These are phyloP conservation scores for Hibiscus syriacus DNA, from an alignment of 345 rosid genomes.

Conservation along the genomic window DNA sequence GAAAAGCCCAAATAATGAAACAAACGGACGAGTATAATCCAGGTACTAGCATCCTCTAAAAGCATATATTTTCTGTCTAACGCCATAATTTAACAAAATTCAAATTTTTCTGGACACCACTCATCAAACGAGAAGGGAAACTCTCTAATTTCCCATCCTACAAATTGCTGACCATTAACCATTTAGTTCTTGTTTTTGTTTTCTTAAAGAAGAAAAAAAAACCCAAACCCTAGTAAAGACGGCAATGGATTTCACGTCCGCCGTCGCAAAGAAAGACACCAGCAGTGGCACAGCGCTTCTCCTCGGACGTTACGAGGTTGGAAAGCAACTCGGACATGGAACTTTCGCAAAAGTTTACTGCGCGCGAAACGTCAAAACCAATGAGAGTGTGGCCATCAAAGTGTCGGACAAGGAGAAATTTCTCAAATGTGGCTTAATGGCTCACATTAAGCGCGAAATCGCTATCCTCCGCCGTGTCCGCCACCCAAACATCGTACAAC, in stretches of 20 bases:
- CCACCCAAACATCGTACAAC: slow-evolving; percentile 73
- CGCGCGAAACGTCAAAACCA: slow-evolving; percentile 49
- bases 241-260: neutral
- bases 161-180: neutral
- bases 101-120: neutral
- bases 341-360: slow-evolving; percentile 80
- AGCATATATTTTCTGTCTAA: neutral
- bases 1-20: neutral
- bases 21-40: neutral
- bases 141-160: neutral
- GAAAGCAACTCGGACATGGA: slow-evolving; percentile 74
- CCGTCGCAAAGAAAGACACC: slow-evolving; percentile 10
- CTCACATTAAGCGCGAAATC: slow-evolving; percentile 73
- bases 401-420: slow-evolving; percentile 70
- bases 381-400: slow-evolving; percentile 61
- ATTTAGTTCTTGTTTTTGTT: neutral
- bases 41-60: neutral
- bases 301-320: slow-evolving; percentile 66
- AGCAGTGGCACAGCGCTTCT: slow-evolving; percentile 28
- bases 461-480: slow-evolving; percentile 80
- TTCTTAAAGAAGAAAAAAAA: neutral
- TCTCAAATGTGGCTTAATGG: slow-evolving; percentile 54
- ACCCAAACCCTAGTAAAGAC: neutral
- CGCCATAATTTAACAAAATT: neutral
- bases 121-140: neutral